Conservation (phyloP, 2,329 filamentous ascomycete genomes). For the Trichophyton equinum region DNA sequence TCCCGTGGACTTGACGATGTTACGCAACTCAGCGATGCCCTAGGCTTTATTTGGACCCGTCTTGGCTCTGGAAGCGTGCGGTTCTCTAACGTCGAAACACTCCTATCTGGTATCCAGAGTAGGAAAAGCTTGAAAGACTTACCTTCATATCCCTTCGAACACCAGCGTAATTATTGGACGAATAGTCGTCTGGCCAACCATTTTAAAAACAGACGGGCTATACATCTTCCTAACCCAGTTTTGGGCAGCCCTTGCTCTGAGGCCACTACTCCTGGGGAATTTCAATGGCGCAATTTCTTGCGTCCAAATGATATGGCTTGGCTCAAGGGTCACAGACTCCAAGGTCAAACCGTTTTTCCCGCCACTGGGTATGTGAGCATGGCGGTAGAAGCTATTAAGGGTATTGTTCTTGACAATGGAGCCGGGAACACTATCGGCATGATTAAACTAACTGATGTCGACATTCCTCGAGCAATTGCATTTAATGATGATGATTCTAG, state of each 20-base stretch:
- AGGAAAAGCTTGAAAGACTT: constrained; percentile 5
- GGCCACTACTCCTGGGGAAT: constrained; percentile 13
- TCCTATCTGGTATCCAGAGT: neutral
- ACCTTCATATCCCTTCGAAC: constrained; percentile 15
- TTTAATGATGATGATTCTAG: neutral
- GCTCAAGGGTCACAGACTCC: constrained; percentile 23
- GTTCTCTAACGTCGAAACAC: neutral
- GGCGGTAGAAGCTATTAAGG: constrained; percentile 17
- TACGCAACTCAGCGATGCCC: constrained; percentile 8
- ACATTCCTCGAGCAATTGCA: constrained; percentile 17
- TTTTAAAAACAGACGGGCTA: constrained; percentile 14
- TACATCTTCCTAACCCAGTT: constrained; percentile 10
- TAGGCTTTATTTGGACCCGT: constrained; percentile 11
- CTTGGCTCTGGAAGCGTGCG: neutral
- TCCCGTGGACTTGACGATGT: constrained; percentile 13
- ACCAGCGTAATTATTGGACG: constrained; percentile 12
- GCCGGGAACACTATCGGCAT: neutral
- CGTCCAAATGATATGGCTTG: constrained; percentile 19
- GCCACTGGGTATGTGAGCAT: constrained; percentile 17
- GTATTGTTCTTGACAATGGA: constrained; percentile 8
- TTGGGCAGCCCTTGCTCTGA: constrained; percentile 11
- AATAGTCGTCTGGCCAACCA: constrained; percentile 12
- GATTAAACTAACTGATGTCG: constrained; percentile 12
- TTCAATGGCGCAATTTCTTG: constrained; percentile 21
- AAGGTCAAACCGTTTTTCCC: constrained; percentile 22